phyloP scores from a whole-genome alignment of 345 rosid species.

The Iberis pinnata region DNA sequence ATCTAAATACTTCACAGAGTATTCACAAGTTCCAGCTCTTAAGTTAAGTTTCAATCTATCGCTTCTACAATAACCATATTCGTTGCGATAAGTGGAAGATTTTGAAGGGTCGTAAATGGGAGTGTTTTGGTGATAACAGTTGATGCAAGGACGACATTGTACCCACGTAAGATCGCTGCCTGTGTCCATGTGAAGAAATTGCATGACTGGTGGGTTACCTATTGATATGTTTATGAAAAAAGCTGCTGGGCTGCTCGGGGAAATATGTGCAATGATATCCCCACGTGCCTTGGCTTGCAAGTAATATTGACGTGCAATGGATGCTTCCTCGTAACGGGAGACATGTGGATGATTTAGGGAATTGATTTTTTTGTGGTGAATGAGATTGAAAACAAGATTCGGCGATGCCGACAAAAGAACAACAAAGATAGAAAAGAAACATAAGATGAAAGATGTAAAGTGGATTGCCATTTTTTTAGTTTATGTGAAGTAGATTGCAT shows the following conservation, averaged over 20 bases:
- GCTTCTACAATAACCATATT: not conserved
- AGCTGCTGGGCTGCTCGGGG: not conserved
- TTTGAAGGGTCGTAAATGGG: slow-evolving; percentile 1
- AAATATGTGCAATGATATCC: too few relatives aligned
- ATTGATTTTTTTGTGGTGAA: not conserved
- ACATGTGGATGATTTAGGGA: not conserved
- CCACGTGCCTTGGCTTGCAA: too few relatives aligned
- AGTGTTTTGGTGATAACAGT: not conserved
- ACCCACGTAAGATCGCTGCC: not conserved
- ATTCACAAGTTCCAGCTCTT: not conserved
- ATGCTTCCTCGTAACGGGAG: not conserved
- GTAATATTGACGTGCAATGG: too few relatives aligned
- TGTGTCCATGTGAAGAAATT: slow-evolving; percentile 7
- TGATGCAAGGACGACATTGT: slow-evolving; percentile 1
- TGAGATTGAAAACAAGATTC: slow-evolving; percentile 5
- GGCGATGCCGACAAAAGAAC: not conserved
- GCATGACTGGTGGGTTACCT: slow-evolving; percentile 14
- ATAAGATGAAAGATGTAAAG: too few relatives aligned
- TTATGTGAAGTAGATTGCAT: too few relatives aligned
- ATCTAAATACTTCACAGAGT: not conserved
- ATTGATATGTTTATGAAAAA: slow-evolving; percentile 18
- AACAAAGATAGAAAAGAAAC: too few relatives aligned
- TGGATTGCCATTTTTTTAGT: too few relatives aligned
- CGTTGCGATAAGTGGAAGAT: not conserved
- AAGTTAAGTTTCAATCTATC: not conserved